These are phyloP conservation scores for Hortaea sp. DNA, from an alignment of 2,329 filamentous ascomycete species.

Conservation along the genomic window DNA sequence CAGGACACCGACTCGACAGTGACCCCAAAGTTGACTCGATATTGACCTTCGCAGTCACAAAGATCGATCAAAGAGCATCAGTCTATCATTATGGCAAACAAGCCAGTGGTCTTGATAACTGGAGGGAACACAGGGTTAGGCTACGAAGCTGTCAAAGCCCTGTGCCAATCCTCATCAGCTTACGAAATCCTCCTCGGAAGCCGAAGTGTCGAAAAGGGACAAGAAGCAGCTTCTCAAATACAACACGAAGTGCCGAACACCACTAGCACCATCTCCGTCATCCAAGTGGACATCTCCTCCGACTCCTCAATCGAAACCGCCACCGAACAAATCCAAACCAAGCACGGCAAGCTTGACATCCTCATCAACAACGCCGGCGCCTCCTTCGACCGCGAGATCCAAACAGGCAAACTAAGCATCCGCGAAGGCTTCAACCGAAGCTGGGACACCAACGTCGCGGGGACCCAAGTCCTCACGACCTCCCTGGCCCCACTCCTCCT, in stretches of 20 bases:
- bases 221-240: conserved; percentile 36
- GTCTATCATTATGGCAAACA: conserved; percentile 9
- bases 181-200: conserved; percentile 50
- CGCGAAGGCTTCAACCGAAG: conserved; percentile 28
- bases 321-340: conserved; percentile 32
- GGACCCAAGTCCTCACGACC: conserved; percentile 29
- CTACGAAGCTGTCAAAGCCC: conserved; percentile 46
- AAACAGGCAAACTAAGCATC: conserved; percentile 18
- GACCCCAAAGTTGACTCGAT: too few relatives aligned
- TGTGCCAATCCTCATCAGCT: conserved; percentile 37
- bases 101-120: conserved; percentile 45
- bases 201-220: conserved; percentile 42
- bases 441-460: conserved; percentile 31
- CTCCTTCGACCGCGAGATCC: conserved; percentile 32
- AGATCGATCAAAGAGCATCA: too few relatives aligned
- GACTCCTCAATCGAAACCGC: conserved; percentile 44
- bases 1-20: too few relatives aligned
- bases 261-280: conserved; percentile 32
- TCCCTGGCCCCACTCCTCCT: conserved; percentile 29
- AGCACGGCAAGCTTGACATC: conserved; percentile 39
- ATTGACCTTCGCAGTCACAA: too few relatives aligned
- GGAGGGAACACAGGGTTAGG: conserved; percentile 50
- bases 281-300: conserved; percentile 45
- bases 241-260: conserved; percentile 32
- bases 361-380: conserved; percentile 50